Base-by-base conservation (phyloP, 345 rosid species). In the Orychophragmus violaceus region DNA sequence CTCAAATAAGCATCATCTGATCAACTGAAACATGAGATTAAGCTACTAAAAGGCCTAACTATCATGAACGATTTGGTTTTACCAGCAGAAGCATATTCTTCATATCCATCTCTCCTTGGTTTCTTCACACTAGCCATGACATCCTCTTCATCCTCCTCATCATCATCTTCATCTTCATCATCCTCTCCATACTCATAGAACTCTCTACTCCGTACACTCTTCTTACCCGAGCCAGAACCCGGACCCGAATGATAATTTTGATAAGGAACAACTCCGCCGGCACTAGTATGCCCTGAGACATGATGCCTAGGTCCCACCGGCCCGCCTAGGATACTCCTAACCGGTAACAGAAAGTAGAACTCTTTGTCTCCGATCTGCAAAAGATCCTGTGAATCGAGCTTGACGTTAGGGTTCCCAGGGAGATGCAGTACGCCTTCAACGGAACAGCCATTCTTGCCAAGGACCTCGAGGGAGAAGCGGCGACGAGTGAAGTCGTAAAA, bases 401-500 rank as follows among this genome's bases (percentile, higher is more conserved):
- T 93, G 12, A 93, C 94, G 14, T 92, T 92, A 19, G 97, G 88
- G 59, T 87, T 90, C 3, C 95, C 96, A 0, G 98, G 97, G 59
- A 93, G 97, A 72, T 93, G 98, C 44, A 90, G 95, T 17, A 93
- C 98, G 32, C 97, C 98, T 78, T 93, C 98, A 53, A 93, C 97
- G 55, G 88, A 79, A 69, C 98, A 93, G 13, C 98, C 98, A 59
- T 93, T 93, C 75, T 93, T 93, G 12, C 98, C 98, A n/a, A 93
- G 86, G 36, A 93, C 98, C 80, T 93, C 97, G 3, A 93, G 95
- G 0, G 98, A 95, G 59, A 93, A 93, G 13, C 96, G 97, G 18
- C 97, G 97, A 59, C 97, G 88, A 12, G 98, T 74, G 81, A 93
- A 93, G 70, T 93, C 96, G 78, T 90, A 90, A 72, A 88, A 90